These are phyloP conservation scores for Xylaria multiplex DNA, from an alignment of 2,329 filamentous ascomycete genomes.

Conservation along the genomic window DNA sequence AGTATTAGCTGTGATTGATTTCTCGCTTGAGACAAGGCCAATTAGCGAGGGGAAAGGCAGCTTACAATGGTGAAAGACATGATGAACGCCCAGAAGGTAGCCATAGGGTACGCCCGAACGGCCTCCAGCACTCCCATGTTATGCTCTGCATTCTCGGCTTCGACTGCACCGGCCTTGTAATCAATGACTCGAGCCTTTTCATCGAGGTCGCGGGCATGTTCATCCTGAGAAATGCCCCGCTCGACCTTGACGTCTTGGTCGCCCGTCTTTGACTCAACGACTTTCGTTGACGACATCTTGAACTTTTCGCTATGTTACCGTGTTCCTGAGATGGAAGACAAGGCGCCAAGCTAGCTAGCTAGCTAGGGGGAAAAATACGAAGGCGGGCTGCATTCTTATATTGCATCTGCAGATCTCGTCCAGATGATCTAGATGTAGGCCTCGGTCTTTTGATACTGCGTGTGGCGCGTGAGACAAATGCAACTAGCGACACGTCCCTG, in stretches of 20 bases:
- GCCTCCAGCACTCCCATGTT: slow-evolving; percentile 51
- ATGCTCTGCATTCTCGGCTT: slow-evolving; percentile 60
- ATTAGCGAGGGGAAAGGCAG: slow-evolving; percentile 28
- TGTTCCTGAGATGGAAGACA: slow-evolving; percentile 12
- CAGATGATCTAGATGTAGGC: not conserved
- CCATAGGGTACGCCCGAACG: slow-evolving; percentile 50
- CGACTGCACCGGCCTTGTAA: slow-evolving; percentile 64
- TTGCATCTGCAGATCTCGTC: slow-evolving; percentile 10
- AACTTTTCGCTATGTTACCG: slow-evolving; percentile 19
- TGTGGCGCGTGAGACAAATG: slow-evolving; percentile 24
- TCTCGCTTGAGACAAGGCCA: slow-evolving; percentile 18
- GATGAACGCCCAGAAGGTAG: slow-evolving; percentile 53
- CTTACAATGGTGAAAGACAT: slow-evolving; percentile 56
- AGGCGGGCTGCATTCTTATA: slow-evolving; percentile 16
- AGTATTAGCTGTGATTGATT: slow-evolving; percentile 37
- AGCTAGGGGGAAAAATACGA: not conserved
- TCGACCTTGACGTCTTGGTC: slow-evolving; percentile 16
- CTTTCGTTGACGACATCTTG: slow-evolving; percentile 27
- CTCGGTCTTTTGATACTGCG: slow-evolving; percentile 16
- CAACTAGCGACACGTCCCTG: slow-evolving; percentile 1
- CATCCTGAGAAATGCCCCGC: slow-evolving; percentile 15
- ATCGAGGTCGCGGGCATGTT: slow-evolving; percentile 40
- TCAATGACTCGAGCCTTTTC: slow-evolving; percentile 53
- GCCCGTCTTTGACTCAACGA: not conserved
- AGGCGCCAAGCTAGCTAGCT: slow-evolving; percentile 6